Percentiles rank a stretch among this genome's conserved stretches.
Evolutionary conservation across 305 asterid genomes (phyloP).

Genomic region (Petunia hybrid): DNA sequence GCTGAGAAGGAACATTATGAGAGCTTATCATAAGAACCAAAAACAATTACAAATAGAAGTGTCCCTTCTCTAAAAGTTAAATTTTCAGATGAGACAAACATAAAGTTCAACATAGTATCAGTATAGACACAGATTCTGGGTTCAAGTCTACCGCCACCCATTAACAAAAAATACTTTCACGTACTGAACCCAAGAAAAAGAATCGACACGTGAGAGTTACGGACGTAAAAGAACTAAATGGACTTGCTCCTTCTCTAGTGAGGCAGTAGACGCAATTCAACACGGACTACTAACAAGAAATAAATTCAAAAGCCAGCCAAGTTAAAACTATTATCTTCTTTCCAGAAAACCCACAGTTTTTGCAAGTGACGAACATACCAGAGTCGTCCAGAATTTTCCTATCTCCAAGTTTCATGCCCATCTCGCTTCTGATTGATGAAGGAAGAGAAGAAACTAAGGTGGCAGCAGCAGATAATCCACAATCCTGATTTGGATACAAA

Average conservation of each 20-base stretch:
- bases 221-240: neutral
- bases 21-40: neutral
- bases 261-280: conserved; percentile 24
- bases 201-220: neutral
- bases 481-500: conserved; percentile 57
- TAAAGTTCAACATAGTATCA: neutral
- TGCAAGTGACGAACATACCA: conserved; percentile 47
- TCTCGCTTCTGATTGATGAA: conserved; percentile 54
- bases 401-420: conserved; percentile 60
- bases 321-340: neutral
- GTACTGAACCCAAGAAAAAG: neutral
- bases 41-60: neutral
- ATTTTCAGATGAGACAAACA: neutral
- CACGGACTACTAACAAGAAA: conserved; percentile 3
- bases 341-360: conserved; percentile 21
- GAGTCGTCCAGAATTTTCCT: conserved; percentile 46
- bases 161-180: neutral
- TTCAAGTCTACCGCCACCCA: neutral
- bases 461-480: conserved; percentile 57
- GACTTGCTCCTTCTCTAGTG: neutral
- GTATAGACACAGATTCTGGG: neutral
- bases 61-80: neutral
- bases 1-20: conserved; percentile 6
- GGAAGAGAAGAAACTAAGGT: conserved; percentile 69
- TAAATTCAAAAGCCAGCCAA: neutral